Evolutionary conservation across 2,329 filamentous ascomycete species (phyloP).

Genomic region (Fusarium abutilonis): DNA sequence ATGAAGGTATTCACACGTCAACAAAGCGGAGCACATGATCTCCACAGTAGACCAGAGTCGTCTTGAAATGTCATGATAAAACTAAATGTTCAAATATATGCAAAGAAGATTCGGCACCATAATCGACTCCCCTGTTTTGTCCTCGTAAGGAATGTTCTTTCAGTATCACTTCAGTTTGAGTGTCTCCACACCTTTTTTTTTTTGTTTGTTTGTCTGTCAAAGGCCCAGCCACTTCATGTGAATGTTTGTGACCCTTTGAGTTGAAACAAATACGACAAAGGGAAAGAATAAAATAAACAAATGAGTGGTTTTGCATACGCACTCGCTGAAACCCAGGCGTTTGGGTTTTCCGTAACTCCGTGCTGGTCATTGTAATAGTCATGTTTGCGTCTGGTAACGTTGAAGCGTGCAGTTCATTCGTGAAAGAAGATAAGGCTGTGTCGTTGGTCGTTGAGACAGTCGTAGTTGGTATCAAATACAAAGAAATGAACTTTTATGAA

Average conservation of each 20-base stretch:
- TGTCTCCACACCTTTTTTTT: conserved; percentile 18
- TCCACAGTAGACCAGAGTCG: background rate
- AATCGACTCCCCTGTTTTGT: conserved; percentile 4
- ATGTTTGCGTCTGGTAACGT: conserved; percentile 32
- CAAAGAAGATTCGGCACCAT: conserved; percentile 22
- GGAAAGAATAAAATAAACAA: conserved; percentile 19
- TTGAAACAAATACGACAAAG: conserved; percentile 14
- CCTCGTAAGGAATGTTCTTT: conserved; percentile 30
- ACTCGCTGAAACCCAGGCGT: conserved; percentile 12
- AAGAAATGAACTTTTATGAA: conserved; percentile 9
- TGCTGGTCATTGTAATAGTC: conserved; percentile 21
- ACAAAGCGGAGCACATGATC: conserved; percentile 7
- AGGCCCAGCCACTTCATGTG: conserved; percentile 18
- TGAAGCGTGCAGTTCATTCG: conserved; percentile 18
- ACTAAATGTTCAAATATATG: conserved; percentile 10
- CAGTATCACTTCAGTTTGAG: conserved; percentile 25
- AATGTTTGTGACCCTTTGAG: conserved; percentile 3
- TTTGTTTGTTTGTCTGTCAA: background rate
- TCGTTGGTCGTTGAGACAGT: conserved; percentile 36
- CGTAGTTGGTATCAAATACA: conserved; percentile 37
- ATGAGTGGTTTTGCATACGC: conserved; percentile 6
- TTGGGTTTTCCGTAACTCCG: conserved; percentile 30
- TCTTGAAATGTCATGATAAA: conserved; percentile 16
- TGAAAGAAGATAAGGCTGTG: conserved; percentile 16
- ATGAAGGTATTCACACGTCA: conserved; percentile 16